A percentile compares a stretch with the other conserved stretches of the same genome.
phyloP scores from a whole-genome alignment of 441 rosid genomes.

The Erodium texanum region DNA sequence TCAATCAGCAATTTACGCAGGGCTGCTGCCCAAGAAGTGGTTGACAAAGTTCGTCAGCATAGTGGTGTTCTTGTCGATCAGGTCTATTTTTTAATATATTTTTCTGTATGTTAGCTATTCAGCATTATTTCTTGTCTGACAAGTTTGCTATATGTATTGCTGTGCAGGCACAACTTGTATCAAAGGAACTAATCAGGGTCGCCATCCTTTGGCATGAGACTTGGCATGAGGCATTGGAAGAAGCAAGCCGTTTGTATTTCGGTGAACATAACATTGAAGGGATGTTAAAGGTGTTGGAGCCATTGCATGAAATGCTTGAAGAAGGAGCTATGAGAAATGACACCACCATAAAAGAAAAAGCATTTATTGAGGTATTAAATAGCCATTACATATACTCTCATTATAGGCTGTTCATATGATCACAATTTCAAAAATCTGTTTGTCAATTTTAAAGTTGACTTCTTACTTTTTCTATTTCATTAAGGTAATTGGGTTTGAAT shows the following conservation, averaged over 20 bases:
- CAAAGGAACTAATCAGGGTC: conserved; percentile 86
- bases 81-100: conserved; percentile 28
- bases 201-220: conserved; percentile 98
- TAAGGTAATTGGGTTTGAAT: background rate
- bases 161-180: conserved; percentile 89
- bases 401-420: background rate
- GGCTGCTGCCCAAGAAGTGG: conserved; percentile 98
- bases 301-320: conserved; percentile 85
- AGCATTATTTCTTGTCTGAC: conserved; percentile 14
- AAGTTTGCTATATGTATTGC: conserved; percentile 1
- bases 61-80: conserved; percentile 93
- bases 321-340: conserved; percentile 78
- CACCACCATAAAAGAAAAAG: conserved; percentile 79
- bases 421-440: background rate
- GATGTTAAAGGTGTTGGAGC: conserved; percentile 93
- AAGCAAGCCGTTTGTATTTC: conserved; percentile 97
- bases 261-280: conserved; percentile 99
- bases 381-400: background rate
- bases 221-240: conserved; percentile 99
- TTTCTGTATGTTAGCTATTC: background rate
- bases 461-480: background rate
- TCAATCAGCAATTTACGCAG: conserved; percentile 88
- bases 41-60: conserved; percentile 93
- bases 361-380: conserved; percentile 79
- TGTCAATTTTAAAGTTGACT: background rate